Percentiles rank a stretch among this genome's conserved stretches.
phyloP scores from a whole-genome alignment of 1,284 basidiomycete species.

The Moesziomyces sp. region DNA sequence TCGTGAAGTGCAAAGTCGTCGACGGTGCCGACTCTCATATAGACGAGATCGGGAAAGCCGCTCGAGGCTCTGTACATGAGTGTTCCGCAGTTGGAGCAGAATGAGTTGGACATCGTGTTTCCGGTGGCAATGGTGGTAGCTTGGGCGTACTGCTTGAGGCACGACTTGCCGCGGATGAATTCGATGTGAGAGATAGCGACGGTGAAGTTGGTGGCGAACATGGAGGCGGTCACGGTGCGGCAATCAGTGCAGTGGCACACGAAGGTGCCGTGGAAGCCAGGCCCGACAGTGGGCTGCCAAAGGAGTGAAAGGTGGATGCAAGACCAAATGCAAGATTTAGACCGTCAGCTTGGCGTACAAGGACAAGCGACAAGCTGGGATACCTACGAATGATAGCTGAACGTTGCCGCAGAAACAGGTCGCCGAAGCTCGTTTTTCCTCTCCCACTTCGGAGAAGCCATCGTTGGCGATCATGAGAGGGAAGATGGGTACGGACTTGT shows the following conservation, averaged over 20 bases:
- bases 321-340: too few relatives aligned
- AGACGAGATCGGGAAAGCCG: slow-evolving; percentile 46
- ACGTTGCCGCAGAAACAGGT: slow-evolving; percentile 68
- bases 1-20: slow-evolving; percentile 67
- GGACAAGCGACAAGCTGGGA: background rate
- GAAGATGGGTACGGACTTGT: slow-evolving; percentile 21
- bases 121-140: slow-evolving; percentile 47
- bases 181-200: slow-evolving; percentile 53
- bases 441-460: slow-evolving; percentile 55
- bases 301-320: too few relatives aligned
- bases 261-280: slow-evolving; percentile 62
- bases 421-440: slow-evolving; percentile 61
- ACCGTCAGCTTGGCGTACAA: background rate
- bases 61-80: slow-evolving; percentile 62
- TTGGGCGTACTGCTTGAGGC: slow-evolving; percentile 57
- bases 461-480: slow-evolving; percentile 35
- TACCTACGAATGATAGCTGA: slow-evolving; percentile 66
- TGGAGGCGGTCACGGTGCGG: slow-evolving; percentile 66
- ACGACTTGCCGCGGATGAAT: slow-evolving; percentile 61
- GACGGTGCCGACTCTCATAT: slow-evolving; percentile 65
- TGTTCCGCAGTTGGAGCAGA: slow-evolving; percentile 68
- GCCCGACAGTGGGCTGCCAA: slow-evolving; percentile 55
- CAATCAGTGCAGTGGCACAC: slow-evolving; percentile 68
- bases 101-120: slow-evolving; percentile 67
- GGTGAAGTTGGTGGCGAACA: slow-evolving; percentile 67